phyloP scores from a whole-genome alignment of 129 eudicot genomes.

The Helianthus tuberosus region DNA sequence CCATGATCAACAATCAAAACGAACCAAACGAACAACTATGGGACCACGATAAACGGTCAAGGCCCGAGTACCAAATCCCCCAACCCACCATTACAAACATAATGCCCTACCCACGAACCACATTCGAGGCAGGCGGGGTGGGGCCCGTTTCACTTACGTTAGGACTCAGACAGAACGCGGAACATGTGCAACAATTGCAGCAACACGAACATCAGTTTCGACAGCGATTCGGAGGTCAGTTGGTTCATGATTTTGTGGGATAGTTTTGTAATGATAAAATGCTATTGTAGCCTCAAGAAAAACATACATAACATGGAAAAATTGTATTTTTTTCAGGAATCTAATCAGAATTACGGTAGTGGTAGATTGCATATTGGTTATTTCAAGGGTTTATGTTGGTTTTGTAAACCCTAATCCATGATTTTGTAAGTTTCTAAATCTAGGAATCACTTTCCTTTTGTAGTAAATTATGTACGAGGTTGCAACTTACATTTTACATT shows the following conservation, averaged over 20 bases:
- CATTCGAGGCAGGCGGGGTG: slow-evolving; percentile 58
- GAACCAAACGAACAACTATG: slow-evolving; percentile 39
- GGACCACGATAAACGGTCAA: slow-evolving; percentile 65
- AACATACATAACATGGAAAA: slow-evolving; percentile 15
- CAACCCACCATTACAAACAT: slow-evolving; percentile 41
- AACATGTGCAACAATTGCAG: slow-evolving; percentile 53
- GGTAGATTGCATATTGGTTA: slow-evolving; percentile 36
- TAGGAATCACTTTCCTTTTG: slow-evolving; percentile 19
- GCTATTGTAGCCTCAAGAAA: slow-evolving; percentile 26
- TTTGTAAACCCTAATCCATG: slow-evolving; percentile 32
- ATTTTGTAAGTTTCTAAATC: slow-evolving; percentile 29
- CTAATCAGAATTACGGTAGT: slow-evolving; percentile 27
- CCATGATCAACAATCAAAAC: slow-evolving; percentile 21
- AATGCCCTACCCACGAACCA: slow-evolving; percentile 48
- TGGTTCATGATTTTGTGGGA: slow-evolving; percentile 80
- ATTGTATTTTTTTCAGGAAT: slow-evolving; percentile 31
- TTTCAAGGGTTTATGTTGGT: slow-evolving; percentile 18
- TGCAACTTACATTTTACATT: background rate
- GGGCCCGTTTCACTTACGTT: slow-evolving; percentile 80
- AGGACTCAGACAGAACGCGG: slow-evolving; percentile 80
- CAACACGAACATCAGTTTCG: slow-evolving; percentile 56
- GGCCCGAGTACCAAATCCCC: slow-evolving; percentile 50
- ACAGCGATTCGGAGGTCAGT: slow-evolving; percentile 72
- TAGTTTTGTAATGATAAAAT: slow-evolving; percentile 34
- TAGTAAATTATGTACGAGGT: slow-evolving; percentile 27